Conservation (phyloP, 768 basidiomycete species). For the Rhodotorula kratochvilovae region DNA sequence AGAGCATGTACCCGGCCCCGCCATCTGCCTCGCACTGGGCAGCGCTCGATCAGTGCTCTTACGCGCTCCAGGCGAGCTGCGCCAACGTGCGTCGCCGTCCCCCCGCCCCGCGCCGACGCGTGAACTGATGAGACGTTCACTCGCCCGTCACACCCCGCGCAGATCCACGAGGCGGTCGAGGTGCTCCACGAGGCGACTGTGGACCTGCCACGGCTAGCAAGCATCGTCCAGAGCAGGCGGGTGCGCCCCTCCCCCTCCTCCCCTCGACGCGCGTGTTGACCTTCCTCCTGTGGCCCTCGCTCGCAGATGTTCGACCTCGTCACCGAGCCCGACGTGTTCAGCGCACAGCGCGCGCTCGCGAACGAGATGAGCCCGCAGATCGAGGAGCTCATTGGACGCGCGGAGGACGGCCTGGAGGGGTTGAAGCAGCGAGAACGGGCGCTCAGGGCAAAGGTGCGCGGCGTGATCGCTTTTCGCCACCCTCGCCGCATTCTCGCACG, state of each 20-base stretch:
- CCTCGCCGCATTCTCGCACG: too few relatives aligned
- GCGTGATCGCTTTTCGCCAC: background rate
- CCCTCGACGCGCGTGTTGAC: background rate
- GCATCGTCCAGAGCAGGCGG: conserved; percentile 15
- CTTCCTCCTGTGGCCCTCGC: background rate
- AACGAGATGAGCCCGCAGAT: conserved; percentile 34
- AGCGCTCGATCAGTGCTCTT: conserved; percentile 14
- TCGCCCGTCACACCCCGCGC: background rate
- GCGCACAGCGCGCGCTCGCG: conserved; percentile 10
- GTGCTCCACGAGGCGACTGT: conserved; percentile 17
- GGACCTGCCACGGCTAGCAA: conserved; percentile 22
- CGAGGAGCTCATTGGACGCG: conserved; percentile 12
- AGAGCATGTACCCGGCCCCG: conserved; percentile 24
- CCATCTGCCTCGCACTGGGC: conserved; percentile 19
- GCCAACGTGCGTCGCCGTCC: conserved; percentile 2
- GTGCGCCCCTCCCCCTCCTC: conserved; percentile 7
- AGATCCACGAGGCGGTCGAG: conserved; percentile 17
- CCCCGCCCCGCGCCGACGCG: too few relatives aligned
- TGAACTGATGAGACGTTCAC: background rate
- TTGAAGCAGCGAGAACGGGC: conserved; percentile 18
- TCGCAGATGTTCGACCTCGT: conserved; percentile 30
- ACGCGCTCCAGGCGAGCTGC: background rate
- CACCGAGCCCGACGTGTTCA: conserved; percentile 16
- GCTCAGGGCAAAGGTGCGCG: conserved; percentile 13
- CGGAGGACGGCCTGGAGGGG: conserved; percentile 21